A percentile compares a stretch with the other conserved stretches of the same genome.
Conservation (phyloP, 495 filamentous ascomycete genomes). For the Hyaloscypha variabilis region DNA sequence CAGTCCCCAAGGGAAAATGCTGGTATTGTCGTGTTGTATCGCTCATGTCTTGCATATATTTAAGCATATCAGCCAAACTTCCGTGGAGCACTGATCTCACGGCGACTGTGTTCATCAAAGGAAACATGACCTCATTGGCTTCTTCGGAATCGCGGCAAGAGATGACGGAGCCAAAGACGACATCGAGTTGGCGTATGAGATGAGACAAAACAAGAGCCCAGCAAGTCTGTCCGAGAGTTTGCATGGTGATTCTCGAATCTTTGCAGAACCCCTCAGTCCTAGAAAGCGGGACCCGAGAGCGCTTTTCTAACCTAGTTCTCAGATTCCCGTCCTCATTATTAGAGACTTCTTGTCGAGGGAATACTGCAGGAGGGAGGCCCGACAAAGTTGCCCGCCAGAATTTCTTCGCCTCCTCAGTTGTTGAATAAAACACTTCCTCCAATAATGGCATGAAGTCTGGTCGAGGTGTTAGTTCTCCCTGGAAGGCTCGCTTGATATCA, state of each 20-base stretch:
- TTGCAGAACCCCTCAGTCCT: conserved; percentile 56
- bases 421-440: conserved; percentile 41
- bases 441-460: conserved; percentile 50
- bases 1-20: conserved; percentile 67
- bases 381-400: conserved; percentile 67
- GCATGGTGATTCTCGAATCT: conserved; percentile 58
- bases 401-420: conserved; percentile 39
- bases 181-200: conserved; percentile 57
- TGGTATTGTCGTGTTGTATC: conserved; percentile 56
- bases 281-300: conserved; percentile 39
- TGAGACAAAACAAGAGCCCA: conserved; percentile 66
- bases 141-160: conserved; percentile 66
- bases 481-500: conserved; percentile 64
- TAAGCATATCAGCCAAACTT: conserved; percentile 57
- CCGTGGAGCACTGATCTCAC: conserved; percentile 68
- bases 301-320: conserved; percentile 48
- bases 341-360: conserved; percentile 24
- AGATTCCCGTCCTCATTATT: background rate
- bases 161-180: conserved; percentile 71
- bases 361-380: conserved; percentile 42
- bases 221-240: conserved; percentile 65
- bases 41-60: conserved; percentile 65
- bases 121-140: conserved; percentile 65
- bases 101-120: conserved; percentile 77
- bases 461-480: conserved; percentile 40